Evolutionary conservation across 768 basidiomycete genomes (phyloP), one percentile per base, ranked within the genome.

Genomic region (Melanogaster broomeanus): DNA sequence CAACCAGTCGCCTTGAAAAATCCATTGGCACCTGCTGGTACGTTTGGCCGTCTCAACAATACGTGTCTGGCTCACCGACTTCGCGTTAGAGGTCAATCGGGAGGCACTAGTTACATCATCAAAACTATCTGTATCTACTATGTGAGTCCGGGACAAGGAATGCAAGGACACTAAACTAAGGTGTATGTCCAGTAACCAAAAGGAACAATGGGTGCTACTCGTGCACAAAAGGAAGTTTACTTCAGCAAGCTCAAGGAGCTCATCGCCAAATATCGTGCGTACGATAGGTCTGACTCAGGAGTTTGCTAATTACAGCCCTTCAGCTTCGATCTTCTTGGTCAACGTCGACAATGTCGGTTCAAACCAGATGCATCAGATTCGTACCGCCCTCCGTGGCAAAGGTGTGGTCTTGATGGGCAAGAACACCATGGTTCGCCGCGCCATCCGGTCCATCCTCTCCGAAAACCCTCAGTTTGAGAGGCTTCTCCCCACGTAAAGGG

Each of bases 391-490:
- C 73, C 93, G 97, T 64, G 93, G 94, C 67, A 93, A 91, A 73
- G 97, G 92, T 78, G 77, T 94, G 54, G 94, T 99, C 60, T 76
- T 99, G 64, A 99, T 99, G 97, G 97, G 97, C 70, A 99, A 99
- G 80, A 99, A 99, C 87, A 99, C 97, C 70, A 98, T 98, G 96
- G 95, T 99, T 65, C 92, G 97, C 78, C 93, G 97, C 65, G 97
- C 94, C 55, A 83, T 99, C 57, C 93, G 97, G 58, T 80, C 87
- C 65, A 85, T 98, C 75, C 85, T 98, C 67, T 55, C 81, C 60
- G 97, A 98, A 64, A 80, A 76, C 79, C 97, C 96, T 48, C 88
- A 94, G 69, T 95, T 88, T 78, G 97, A 99, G 79, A 89, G 85
- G 66, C 89, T 99, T 74, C 88, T 99, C 53, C 94, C 59, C 84